Evolutionary conservation across 441 rosid genomes (phyloP), one percentile per base, ranked within the genome.

Genomic region (Codiaeum variegatum): DNA sequence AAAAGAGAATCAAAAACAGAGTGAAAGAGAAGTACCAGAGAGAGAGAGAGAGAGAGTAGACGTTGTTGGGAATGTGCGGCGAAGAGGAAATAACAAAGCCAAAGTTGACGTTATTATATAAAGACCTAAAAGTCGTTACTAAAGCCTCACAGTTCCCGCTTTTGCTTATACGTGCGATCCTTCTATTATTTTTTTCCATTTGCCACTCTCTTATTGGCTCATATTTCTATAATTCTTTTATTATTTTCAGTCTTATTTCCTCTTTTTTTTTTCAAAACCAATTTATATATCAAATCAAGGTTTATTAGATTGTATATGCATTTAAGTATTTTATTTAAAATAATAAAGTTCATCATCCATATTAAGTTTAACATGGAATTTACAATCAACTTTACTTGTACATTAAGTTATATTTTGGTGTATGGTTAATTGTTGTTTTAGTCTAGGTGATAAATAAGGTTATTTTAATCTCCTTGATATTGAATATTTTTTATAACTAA

Each of bases 71-170:
- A n/a, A 69, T 62, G 73, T 62, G 80, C 84, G 78, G 75, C 76
- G 73, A 79, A 46, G 75, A 56, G 5, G 80, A 49, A 65, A 34
- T 12, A 66, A 61, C 56, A 68, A 62, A 79, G 72, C 24, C 42
- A 38, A 8, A 73, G 67, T 75, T 76, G 77, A 58, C 79, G 83
- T 80, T 66, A 75, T 71, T 34, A 52, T 75, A 81, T 36, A 36
- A 82, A 82, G 56, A 79, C 79, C 84, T 77, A 78, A 83, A 78
- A 74, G 76, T 44, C 51, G 64, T 78, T n/a, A 13, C 6, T 5
- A 4, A 23, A 15, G 29, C 26, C 0, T 3, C 42, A 3, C 46
- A 61, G 51, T 66, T 81, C 74, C 68, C 74, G 74, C 75, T 71
- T 70, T 67, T 42, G 66, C 54, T 63, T 0, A 24, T 44, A 59